phyloP scores from a whole-genome alignment of 176 grass and related monocot genomes.

The Aegilops tauschii region DNA sequence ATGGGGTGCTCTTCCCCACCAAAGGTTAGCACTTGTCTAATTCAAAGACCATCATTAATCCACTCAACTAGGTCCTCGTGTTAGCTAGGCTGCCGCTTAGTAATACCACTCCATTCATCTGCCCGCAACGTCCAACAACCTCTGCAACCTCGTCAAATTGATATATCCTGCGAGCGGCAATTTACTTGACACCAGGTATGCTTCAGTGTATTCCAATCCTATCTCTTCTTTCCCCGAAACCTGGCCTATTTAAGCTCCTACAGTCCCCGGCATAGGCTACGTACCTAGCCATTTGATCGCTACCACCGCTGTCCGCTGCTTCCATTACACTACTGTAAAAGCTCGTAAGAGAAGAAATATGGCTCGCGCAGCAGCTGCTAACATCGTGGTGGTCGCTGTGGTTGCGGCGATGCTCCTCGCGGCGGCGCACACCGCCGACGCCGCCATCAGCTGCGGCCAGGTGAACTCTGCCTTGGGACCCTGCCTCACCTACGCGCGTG shows the following conservation, averaged over 20 bases:
- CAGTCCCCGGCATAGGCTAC: not conserved
- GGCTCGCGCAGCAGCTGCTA: not conserved
- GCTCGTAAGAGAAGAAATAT: not conserved
- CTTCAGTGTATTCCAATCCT: no score
- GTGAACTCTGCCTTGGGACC: slow-evolving; percentile 22
- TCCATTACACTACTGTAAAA: not conserved
- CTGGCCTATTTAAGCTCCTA: not conserved
- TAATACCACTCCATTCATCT: not conserved
- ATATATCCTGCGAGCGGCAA: no score
- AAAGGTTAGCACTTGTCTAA: not conserved
- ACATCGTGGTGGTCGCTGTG: not conserved
- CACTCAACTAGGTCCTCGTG: not conserved
- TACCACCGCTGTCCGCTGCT: no score
- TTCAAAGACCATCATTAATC: not conserved
- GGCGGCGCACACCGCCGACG: not conserved
- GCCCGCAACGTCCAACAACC: not conserved
- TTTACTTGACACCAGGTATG: no score
- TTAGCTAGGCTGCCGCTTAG: not conserved
- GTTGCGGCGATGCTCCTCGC: slow-evolving; percentile 11
- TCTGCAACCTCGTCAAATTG: not conserved
- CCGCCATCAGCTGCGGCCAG: slow-evolving; percentile 31
- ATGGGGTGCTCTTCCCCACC: no score
- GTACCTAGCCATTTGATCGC: not conserved
- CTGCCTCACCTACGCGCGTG: slow-evolving; percentile 38
- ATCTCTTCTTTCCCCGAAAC: not conserved